phyloP scores from a whole-genome alignment of 345 rosid genomes.

The Conringia planisiliqua region DNA sequence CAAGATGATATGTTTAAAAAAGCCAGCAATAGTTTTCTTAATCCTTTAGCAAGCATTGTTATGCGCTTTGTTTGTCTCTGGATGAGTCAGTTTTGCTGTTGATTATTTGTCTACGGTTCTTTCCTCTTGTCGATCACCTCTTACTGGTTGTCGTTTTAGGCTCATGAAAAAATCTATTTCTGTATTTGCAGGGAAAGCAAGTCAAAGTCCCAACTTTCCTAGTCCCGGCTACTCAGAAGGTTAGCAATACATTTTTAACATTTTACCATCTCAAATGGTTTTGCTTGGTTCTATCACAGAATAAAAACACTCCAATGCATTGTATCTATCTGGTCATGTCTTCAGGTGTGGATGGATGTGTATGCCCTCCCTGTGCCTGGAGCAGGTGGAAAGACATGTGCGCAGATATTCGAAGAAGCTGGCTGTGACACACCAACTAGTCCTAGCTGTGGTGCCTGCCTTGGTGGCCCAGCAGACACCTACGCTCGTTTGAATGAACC shows the following conservation, averaged over 20 bases:
- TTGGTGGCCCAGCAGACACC: constrained; percentile 60
- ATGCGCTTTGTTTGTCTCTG: background rate
- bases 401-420: constrained; percentile 96
- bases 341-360: constrained; percentile 90
- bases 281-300: background rate
- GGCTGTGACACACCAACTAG: constrained; percentile 97
- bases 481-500: constrained; percentile 93
- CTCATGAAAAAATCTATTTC: background rate
- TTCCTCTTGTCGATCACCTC: background rate
- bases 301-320: background rate
- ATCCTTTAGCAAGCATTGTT: background rate
- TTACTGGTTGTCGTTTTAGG: constrained; percentile 4
- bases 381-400: constrained; percentile 92
- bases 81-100: background rate
- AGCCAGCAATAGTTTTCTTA: background rate
- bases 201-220: constrained; percentile 98
- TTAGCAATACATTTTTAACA: constrained; percentile 5
- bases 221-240: constrained; percentile 98
- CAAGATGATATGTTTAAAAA: background rate
- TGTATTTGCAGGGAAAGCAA: constrained; percentile 62
- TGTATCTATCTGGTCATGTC: constrained; percentile 15
- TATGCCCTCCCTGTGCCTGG: constrained; percentile 90
- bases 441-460: constrained; percentile 68
- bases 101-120: background rate
- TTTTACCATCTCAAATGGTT: background rate